Evolutionary conservation across 306 rosid genomes (phyloP), one percentile per base, ranked within the genome.

Genomic region (Alnus glutinosa): DNA sequence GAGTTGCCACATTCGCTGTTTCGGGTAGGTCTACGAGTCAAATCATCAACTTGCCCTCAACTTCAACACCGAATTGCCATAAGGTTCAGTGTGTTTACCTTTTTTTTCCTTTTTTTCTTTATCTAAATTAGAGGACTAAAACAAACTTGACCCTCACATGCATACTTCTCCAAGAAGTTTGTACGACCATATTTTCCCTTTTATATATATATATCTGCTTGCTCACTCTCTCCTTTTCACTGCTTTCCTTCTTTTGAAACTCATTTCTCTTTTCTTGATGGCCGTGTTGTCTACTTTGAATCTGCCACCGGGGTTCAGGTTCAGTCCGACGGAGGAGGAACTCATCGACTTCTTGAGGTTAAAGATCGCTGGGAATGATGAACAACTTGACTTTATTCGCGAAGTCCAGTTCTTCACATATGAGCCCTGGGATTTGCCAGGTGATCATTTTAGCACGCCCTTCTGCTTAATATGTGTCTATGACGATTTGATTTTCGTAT

Each of bases 401-500:
- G 99, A 93, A 50, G 82, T 95, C 50, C 98, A 95, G 86, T 91
- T 95, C 73, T 95, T 94, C 85, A 95, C 88, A 85, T 80, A 85
- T 86, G 99, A 95, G 83, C 99, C 99, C 3, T 93, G 99, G 96
- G 99, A 95, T 50, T 77, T 95, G 80, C 99, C 99, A 34, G 93
- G 99, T 95, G 89, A 19, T 67, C 23, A 54, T 59, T 3, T 30
- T 34, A 34, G 37, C 2, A 34, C 37, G 1, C 37, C 37, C 37
- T 34, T 34, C 37, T 34, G 37, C 23, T 54, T 54, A 54, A 6
- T 14, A 1, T 15, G 8, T 2, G n/a, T 54, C 58, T 54, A 5
- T 15, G 4, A 34, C 37, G 37, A 34, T 34, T 34, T 34, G 37
- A 34, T 34, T 34, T 34, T 34, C 0, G 4, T 19, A 34, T 34